Percentiles rank a stretch among this genome's conserved stretches.
These are phyloP conservation scores for Fomitopsis palustris DNA, from an alignment of 1,284 basidiomycete species.

Conservation along the genomic window DNA sequence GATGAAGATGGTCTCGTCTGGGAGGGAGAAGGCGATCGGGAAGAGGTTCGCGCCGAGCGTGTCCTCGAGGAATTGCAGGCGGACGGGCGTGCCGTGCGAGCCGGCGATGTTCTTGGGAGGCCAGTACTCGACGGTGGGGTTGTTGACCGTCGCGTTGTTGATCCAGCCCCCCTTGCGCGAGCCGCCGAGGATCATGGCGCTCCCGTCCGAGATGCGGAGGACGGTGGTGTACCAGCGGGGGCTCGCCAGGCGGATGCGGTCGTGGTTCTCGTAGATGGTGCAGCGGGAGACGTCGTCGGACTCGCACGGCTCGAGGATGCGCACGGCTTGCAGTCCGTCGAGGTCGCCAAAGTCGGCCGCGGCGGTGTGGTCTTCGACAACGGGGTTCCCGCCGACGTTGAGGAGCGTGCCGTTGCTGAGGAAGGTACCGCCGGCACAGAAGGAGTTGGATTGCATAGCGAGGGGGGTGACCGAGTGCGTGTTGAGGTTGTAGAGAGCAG, in stretches of 20 bases:
- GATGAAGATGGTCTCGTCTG: conserved; percentile 71
- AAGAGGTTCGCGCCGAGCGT: conserved; percentile 82
- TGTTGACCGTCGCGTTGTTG: conserved; percentile 74
- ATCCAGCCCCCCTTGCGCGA: conserved; percentile 80
- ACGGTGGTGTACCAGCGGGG: conserved; percentile 79
- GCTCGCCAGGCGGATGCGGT: conserved; percentile 61
- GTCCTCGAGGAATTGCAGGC: conserved; percentile 60
- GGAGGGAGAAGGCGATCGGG: conserved; percentile 73
- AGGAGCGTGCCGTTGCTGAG: conserved; percentile 71
- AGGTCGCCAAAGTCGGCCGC: conserved; percentile 73
- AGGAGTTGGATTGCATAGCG: conserved; percentile 75
- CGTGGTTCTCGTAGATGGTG: conserved; percentile 63
- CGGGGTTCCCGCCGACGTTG: conserved; percentile 77
- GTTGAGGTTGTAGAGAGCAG: conserved; percentile 65
- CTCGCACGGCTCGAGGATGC: conserved; percentile 71
- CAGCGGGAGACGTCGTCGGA: conserved; percentile 46
- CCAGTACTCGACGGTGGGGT: conserved; percentile 79
- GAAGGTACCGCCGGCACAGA: conserved; percentile 82
- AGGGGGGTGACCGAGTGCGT: conserved; percentile 63
- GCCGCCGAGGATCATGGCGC: conserved; percentile 79
- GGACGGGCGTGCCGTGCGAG: conserved; percentile 62
- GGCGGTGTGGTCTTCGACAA: conserved; percentile 57
- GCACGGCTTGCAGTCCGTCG: conserved; percentile 71
- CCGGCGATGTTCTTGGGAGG: conserved; percentile 71
- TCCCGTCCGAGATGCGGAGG: conserved; percentile 68